Conservation (phyloP, 2,329 filamentous ascomycete genomes). For the Plenodomus lindquistii region DNA sequence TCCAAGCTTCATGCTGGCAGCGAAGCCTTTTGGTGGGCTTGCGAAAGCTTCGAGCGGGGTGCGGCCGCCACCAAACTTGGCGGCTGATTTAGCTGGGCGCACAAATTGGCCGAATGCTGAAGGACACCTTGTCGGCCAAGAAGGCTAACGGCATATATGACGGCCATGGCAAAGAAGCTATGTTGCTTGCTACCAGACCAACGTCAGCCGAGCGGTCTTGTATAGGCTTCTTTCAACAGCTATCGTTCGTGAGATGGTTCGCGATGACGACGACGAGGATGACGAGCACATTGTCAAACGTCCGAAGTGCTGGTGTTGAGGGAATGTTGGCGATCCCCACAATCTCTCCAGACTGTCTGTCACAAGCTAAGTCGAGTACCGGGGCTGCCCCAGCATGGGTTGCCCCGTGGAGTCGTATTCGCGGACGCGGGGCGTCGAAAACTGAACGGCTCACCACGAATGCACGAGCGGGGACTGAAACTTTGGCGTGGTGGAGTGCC, state of each 20-base stretch:
- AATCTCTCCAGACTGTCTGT: neutral
- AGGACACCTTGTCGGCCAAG: slow-evolving; percentile 24
- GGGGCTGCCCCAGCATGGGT: neutral
- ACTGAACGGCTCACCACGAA: slow-evolving; percentile 4
- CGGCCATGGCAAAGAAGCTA: slow-evolving; percentile 32
- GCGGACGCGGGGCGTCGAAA: neutral
- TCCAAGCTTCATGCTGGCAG: slow-evolving; percentile 28
- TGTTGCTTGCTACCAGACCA: slow-evolving; percentile 28
- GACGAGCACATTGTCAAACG: slow-evolving; percentile 1
- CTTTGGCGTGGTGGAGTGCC: slow-evolving; percentile 3
- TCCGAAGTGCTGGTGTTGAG: neutral
- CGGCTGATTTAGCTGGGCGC: slow-evolving; percentile 16
- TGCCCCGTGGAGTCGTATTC: neutral
- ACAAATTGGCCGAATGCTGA: slow-evolving; percentile 25
- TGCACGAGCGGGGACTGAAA: neutral
- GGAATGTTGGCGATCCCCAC: neutral
- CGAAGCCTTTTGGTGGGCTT: slow-evolving; percentile 25
- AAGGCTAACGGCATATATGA: slow-evolving; percentile 21
- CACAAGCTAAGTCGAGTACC: neutral
- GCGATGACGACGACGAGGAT: neutral
- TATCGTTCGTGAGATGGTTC: slow-evolving; percentile 8
- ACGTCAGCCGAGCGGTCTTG: slow-evolving; percentile 38
- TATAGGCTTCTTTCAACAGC: slow-evolving; percentile 40
- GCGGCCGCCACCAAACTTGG: slow-evolving; percentile 31
- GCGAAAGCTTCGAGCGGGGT: slow-evolving; percentile 26